phyloP scores from a whole-genome alignment of 495 filamentous ascomycete species.

The Trichocladium antarcticum region DNA sequence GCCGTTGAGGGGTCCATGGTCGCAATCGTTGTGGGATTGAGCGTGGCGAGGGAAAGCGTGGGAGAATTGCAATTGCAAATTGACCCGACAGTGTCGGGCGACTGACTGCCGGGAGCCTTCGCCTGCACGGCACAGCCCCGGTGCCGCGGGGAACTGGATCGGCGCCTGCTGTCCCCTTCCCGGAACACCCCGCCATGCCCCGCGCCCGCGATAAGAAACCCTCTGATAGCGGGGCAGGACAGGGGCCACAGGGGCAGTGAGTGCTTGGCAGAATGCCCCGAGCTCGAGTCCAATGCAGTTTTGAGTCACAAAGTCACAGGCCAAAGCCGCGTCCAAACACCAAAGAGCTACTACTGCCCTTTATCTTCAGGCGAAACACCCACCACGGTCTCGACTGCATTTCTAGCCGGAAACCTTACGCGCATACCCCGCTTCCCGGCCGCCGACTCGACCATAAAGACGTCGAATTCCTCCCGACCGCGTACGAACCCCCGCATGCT shows the following conservation, averaged over 20 bases:
- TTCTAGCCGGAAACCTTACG: not conserved
- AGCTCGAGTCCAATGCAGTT: not conserved
- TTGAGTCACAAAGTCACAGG: not conserved
- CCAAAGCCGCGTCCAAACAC: not conserved
- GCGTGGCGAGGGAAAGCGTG: not conserved
- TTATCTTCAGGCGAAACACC: not conserved
- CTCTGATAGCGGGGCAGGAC: not conserved
- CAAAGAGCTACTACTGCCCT: not conserved
- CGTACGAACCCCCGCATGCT: slow-evolving; percentile 12
- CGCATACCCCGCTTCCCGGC: not conserved
- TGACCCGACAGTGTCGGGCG: not conserved
- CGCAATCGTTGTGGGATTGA: not conserved
- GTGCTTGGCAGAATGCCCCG: not conserved
- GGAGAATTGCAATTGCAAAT: not conserved
- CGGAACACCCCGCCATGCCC: slow-evolving; percentile 1
- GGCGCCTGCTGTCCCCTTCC: not conserved
- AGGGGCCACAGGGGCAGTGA: not conserved
- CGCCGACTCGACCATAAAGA: not conserved
- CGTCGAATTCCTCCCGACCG: not conserved
- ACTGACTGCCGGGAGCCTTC: not conserved
- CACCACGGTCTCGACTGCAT: not conserved
- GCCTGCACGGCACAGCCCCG: not conserved
- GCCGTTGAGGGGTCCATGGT: slow-evolving; percentile 25
- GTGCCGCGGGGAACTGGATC: not conserved
- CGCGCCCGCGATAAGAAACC: not conserved